These are phyloP conservation scores for Myriosclerotinia curreyana DNA, from an alignment of 2,329 filamentous ascomycete genomes.

Conservation along the genomic window DNA sequence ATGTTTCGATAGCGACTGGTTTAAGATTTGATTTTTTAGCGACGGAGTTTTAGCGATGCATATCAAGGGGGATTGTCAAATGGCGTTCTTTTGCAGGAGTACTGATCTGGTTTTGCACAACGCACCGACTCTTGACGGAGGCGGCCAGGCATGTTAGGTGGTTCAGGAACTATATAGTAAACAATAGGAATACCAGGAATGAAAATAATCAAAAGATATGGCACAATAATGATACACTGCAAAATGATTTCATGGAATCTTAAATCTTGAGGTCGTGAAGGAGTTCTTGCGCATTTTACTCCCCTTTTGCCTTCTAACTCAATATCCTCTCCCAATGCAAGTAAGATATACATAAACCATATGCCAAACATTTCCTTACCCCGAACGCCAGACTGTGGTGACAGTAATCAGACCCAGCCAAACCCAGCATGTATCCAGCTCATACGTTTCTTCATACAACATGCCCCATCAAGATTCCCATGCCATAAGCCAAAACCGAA, in stretches of 20 bases:
- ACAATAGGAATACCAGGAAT: neutral
- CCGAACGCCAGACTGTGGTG: constrained; percentile 11
- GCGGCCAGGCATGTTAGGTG: neutral
- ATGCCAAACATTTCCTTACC: neutral
- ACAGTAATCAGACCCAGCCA: constrained; percentile 5
- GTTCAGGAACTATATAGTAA: neutral
- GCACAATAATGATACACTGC: neutral
- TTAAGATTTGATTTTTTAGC: constrained; percentile 12
- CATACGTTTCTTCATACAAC: constrained; percentile 11
- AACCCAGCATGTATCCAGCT: constrained; percentile 5
- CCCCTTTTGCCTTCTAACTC: neutral
- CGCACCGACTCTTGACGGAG: neutral
- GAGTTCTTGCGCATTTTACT: neutral
- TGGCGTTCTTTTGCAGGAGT: neutral
- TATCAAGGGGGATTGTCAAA: neutral
- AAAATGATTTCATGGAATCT: constrained; percentile 1
- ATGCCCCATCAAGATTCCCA: neutral
- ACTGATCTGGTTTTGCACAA: neutral
- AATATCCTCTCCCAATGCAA: neutral
- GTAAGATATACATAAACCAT: neutral
- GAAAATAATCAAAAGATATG: neutral
- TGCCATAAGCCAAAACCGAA: neutral
- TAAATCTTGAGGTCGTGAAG: neutral
- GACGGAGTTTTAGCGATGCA: constrained; percentile 13
- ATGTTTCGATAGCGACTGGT: neutral